Evolutionary conservation across 1,139 yeast genomes (phyloP).

Genomic region (Lipomyces yarrowii): DNA sequence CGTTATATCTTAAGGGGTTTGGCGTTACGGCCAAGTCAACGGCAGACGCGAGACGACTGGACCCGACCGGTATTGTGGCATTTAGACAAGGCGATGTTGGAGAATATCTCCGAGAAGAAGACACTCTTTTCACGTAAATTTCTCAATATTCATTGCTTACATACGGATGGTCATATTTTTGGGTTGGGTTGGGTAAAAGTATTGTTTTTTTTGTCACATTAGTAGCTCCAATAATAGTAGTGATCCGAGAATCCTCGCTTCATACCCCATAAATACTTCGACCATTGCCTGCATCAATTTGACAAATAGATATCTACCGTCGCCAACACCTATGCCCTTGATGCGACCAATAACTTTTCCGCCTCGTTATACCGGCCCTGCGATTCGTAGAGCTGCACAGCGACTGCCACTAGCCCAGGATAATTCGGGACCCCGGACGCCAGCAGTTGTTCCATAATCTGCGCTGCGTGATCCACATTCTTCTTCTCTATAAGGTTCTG

Average conservation of each 20-base stretch:
- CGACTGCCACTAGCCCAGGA: conserved; percentile 50
- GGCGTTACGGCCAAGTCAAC: conserved; percentile 95
- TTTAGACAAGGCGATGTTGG: conserved; percentile 98
- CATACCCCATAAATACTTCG: not conserved
- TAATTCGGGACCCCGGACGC: conserved; percentile 42
- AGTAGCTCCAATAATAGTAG: not conserved
- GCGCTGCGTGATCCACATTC: conserved; percentile 51
- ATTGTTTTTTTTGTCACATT: not conserved
- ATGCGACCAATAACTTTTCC: conserved; percentile 7
- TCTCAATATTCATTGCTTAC: not conserved
- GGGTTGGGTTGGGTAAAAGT: not conserved
- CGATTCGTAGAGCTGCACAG: conserved; percentile 54
- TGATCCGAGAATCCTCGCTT: not conserved
- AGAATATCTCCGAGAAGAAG: conserved; percentile 97
- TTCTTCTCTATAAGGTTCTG: conserved; percentile 48
- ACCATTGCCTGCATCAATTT: not conserved
- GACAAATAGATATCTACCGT: not conserved
- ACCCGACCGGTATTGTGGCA: conserved; percentile 92
- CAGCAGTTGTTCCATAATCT: conserved; percentile 40
- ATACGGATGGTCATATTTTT: not conserved
- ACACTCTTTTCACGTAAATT: conserved; percentile 63
- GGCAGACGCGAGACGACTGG: conserved; percentile 81
- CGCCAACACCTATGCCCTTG: not conserved
- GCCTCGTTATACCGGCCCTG: conserved; percentile 36
- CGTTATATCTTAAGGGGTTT: conserved; percentile 58